phyloP scores from a whole-genome alignment of 1,139 yeast species.

The Blastobotrys indianensis region DNA sequence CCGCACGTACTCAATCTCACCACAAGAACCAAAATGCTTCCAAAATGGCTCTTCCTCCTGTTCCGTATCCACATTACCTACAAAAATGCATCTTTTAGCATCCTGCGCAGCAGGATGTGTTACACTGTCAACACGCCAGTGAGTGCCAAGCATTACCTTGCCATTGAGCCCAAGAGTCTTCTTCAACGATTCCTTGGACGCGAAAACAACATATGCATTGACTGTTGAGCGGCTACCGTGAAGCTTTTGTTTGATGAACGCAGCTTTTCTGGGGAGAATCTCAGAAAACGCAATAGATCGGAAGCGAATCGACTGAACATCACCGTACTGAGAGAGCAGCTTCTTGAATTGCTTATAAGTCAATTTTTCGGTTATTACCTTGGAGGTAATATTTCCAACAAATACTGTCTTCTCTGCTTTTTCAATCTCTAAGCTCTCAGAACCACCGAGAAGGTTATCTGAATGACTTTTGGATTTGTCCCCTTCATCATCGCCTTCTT shows the following conservation, averaged over 20 bases:
- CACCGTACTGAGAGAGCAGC: constrained; percentile 52
- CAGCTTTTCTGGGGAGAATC: constrained; percentile 85
- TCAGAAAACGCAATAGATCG: constrained; percentile 90
- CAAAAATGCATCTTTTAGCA: constrained; percentile 77
- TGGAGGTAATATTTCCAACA: constrained; percentile 74
- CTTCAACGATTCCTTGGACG: constrained; percentile 47
- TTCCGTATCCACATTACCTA: constrained; percentile 92
- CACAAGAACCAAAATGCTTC: constrained; percentile 66
- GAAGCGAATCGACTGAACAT: constrained; percentile 71
- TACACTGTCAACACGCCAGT: constrained; percentile 84
- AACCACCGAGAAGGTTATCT: constrained; percentile 25
- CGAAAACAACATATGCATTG: constrained; percentile 83
- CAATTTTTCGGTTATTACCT: constrained; percentile 59
- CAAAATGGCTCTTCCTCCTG: constrained; percentile 86
- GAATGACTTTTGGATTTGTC: constrained; percentile 19
- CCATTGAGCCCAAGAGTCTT: constrained; percentile 59
- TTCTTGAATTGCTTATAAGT: constrained; percentile 59
- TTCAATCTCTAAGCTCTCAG: constrained; percentile 49
- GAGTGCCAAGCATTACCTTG: constrained; percentile 59
- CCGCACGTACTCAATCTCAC: constrained; percentile 81
- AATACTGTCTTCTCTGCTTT: constrained; percentile 87
- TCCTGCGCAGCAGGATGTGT: constrained; percentile 87
- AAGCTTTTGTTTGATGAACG: constrained; percentile 74
- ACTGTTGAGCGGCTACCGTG: constrained; percentile 74
- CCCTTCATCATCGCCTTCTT: constrained; percentile 20